Base-by-base conservation (phyloP, 257 asterid species). In the Marsdenia floribunda region DNA sequence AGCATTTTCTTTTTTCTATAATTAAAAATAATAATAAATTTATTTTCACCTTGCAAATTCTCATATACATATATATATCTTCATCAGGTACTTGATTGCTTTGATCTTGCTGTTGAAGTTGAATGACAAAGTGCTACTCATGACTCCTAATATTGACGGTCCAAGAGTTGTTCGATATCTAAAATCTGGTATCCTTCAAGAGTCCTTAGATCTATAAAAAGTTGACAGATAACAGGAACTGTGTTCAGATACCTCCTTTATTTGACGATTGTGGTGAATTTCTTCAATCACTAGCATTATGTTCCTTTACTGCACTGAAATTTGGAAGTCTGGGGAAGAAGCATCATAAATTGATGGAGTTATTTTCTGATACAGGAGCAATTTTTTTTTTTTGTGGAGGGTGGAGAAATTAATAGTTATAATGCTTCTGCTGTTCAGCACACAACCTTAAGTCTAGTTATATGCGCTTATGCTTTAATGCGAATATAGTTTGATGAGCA, bases 91-190 rank as follows among this genome's bases (percentile, higher is more conserved):
- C 78, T 83, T 94, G 89, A 87, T 83, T 49, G 97, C 96, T 75
- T 60, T 81, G 75, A 84, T 94, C 87, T 96, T 94, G 81, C 83
- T 94, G 42, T 85, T 89, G 91, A 94, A 90, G 84, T 85, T 94
- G 84, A 90, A 75, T 24, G 91, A 82, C 22, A 82, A 88, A 83
- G 96, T 92, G 63, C 83, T 75, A 76, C 91, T 94, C 73, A 78
- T 88, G 76, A 78, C 87, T 61, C 97, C 97, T 50, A 82, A 84
- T 65, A 75, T 89, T 83, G 84, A 84, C 49, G 87, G 94, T 74
- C 85, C 79, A 81, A 90, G 92, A 88, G 80, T 90, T 81, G 77
- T 85, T 75, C 85, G 66, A 75, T 94, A 94, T 85, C 89, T 94
- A 70, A 88, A 84, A 84, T 94, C 97, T 55, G 99, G 99, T 94